Percentiles rank a stretch among this genome's conserved stretches.
Conservation (phyloP, 306 rosid species). For the Cucumis sativus region Cucumber_9930_V3 NC_026661.2:18428001-18428500, state of each 20-base stretch:
- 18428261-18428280: neutral
- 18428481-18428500: conserved; percentile 26
- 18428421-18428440: neutral
- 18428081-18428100: too few relatives aligned
- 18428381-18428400: neutral
- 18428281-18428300: neutral
- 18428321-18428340: neutral
- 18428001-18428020: neutral
- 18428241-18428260: neutral
- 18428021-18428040: too few relatives aligned
- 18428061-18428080: too few relatives aligned
- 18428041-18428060: too few relatives aligned
- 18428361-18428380: neutral
- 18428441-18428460: neutral
- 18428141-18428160: too few relatives aligned
- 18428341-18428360: neutral
- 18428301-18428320: neutral
- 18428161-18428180: too few relatives aligned
- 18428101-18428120: too few relatives aligned
- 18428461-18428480: neutral
- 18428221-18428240: too few relatives aligned
- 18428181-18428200: too few relatives aligned
- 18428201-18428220: too few relatives aligned
- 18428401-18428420: neutral
- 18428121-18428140: too few relatives aligned